Evolutionary conservation across 2,329 filamentous ascomycete species (phyloP).

Genomic region (Aspergillus brunneoviolaceus): DNA sequence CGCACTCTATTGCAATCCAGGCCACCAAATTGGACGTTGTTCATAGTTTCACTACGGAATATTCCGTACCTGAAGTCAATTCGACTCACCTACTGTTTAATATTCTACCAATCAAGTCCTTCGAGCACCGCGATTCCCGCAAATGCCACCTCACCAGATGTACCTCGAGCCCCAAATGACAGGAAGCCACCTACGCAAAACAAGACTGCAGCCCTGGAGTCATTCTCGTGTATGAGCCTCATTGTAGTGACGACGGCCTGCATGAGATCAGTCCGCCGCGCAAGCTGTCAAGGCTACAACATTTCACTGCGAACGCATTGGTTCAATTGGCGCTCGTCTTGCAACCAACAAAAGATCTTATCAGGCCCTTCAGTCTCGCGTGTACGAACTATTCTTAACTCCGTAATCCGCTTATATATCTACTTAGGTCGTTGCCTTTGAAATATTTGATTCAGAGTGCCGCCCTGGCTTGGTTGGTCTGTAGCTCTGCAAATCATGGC

Average conservation of each 20-base stretch:
- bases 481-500: too few relatives aligned
- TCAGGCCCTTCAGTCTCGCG: background rate
- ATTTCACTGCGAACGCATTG: background rate
- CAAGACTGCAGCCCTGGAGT: background rate
- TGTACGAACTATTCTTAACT: background rate
- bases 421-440: background rate
- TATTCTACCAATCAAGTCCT: too few relatives aligned
- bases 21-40: background rate
- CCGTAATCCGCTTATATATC: background rate
- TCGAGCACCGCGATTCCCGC: background rate
- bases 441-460: too few relatives aligned
- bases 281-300: background rate
- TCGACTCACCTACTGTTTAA: background rate
- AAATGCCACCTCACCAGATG: background rate
- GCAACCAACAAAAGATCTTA: background rate
- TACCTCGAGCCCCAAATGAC: background rate
- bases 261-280: background rate
- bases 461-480: too few relatives aligned
- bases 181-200: constrained; percentile 4
- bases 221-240: constrained; percentile 4
- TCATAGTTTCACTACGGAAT: background rate
- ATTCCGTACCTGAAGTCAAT: background rate
- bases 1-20: background rate
- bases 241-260: constrained; percentile 3
- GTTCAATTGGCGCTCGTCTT: background rate